These are phyloP conservation scores for Lunasporangiospora selenospora DNA, from an alignment of 192 early-diverging fungal species.

Conservation along the genomic window DNA sequence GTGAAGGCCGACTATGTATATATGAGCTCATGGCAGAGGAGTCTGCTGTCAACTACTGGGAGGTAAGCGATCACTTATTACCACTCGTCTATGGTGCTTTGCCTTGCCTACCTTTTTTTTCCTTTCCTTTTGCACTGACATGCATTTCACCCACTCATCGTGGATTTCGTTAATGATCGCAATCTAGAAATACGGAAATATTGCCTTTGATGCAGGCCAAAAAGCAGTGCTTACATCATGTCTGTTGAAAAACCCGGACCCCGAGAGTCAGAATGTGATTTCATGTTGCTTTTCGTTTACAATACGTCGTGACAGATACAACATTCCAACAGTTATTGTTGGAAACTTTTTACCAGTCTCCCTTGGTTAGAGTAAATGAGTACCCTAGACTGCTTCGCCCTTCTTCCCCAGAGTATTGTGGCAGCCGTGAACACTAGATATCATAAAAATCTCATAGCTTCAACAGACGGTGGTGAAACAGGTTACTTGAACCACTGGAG, in stretches of 20 bases:
- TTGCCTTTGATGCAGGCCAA: constrained; percentile 95
- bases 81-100: neutral
- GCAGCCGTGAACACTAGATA: no score
- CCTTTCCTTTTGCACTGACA: neutral
- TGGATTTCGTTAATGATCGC: neutral
- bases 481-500: no score
- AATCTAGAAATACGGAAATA: constrained; percentile 89
- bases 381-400: no score
- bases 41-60: constrained; percentile 97
- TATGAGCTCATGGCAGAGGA: constrained; percentile 87
- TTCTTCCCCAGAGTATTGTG: no score
- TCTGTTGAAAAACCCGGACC: constrained; percentile 71
- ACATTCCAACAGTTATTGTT: constrained; percentile 62
- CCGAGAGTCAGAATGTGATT: constrained; percentile 56
- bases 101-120: neutral
- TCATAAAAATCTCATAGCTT: no score
- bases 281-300: constrained; percentile 97
- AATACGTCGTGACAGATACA: constrained; percentile 92
- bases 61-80: constrained; percentile 52
- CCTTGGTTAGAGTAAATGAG: no score
- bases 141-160: neutral
- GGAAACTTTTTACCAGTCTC: constrained; percentile 45
- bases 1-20: constrained; percentile 67
- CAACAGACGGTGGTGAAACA: no score
- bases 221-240: constrained; percentile 97